Evolutionary conservation across 768 basidiomycete species (phyloP), one percentile per base, ranked within the genome.

Genomic region (Suillus discolor): DNA sequence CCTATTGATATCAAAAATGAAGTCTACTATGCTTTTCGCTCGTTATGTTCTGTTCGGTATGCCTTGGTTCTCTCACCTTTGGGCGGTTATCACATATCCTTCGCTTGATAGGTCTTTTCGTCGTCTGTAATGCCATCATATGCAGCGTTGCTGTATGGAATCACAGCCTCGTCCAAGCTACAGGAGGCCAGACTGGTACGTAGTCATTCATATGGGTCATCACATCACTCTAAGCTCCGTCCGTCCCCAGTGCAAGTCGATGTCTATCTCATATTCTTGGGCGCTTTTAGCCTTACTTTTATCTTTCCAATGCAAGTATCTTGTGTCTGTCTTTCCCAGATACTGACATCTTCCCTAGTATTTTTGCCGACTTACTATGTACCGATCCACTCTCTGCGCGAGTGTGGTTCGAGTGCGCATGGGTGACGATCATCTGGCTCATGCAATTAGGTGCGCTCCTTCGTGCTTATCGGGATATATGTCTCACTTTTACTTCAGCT

Each of bases 91-190:
- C n/a, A 8, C 8, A 53, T 28, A 38, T 53, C n/a, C 39, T 34
- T 36, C 6, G 3, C 20, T 51, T 62, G 49, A 38, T 67, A 92
- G 90, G 78, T 71, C 67, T 86, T 55, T 88, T 89, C 74, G 81
- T 87, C 68, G 73, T 86, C 67, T 91, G 84, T 75, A 89, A 85
- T 79, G 87, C 89, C 57, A 79, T 90, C 69, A 81, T 86, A 64
- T 84, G 86, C 66, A 87, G 85, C 69, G 81, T 87, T 38, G 86
- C 89, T 63, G 87, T 88, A 23, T 91, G 90, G 90, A 90, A 91
- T 75, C 72, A 84, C 53, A 84, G 85, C 68, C 77, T 90, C 68
- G 76, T 82, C 54, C 74, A 78, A 63, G 65, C 75, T 47, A 64
- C 73, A 42, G 71, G 69, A 51, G 25, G 23, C 25, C 72, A 73